Evolutionary conservation across 169 alveolate species (phyloP), one percentile per base, ranked within the genome.

Genomic region (Babesia bovis): DNA sequence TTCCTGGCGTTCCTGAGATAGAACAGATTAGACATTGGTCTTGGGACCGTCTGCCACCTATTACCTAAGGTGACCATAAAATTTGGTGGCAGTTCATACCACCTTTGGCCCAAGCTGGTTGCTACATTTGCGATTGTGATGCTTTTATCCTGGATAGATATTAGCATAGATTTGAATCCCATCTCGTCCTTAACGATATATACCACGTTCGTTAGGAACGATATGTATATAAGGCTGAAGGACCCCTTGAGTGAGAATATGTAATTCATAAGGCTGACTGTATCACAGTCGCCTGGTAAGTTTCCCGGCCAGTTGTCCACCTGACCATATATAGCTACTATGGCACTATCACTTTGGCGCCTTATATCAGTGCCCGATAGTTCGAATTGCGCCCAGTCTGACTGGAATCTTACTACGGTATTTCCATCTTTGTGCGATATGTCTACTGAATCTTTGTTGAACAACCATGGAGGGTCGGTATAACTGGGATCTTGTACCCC

Each of bases 1-100:
- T 23, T 21, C 2, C 5, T 23, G 15, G 38, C 55, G 26, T 52
- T 6, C n/a, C 66, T 23, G 49, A 67, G 45, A 15, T 26, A 15
- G 19, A 9, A 28, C 57, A 66, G 38, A 21, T 12, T 35, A 7
- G 32, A 25, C n/a, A 4, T 13, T 5, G 60, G 44, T 33, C 82
- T 32, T 10, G 4, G 13, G 30, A 65, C 19, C 17, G 42, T 23
- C 2, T 23, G 28, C 13, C 41, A 5, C 25, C 3, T 49, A n/a
- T 41, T 15, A 1, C 67, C 53, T 3, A 77, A 6, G 1, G 49
- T 23, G 40, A 57, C 30, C 38, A 57, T 35, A 38, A 45, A 44
- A 21, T 49, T 41, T 4, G 85, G 85, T 26, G 85, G 85, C 3
- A 77, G 10, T 38, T 77, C 85, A 38, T 77, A 67, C 70, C 82